Evolutionary conservation across 371 early-diverging fungal species (phyloP).

Genomic region (Dentiscutata heterogama): DNA sequence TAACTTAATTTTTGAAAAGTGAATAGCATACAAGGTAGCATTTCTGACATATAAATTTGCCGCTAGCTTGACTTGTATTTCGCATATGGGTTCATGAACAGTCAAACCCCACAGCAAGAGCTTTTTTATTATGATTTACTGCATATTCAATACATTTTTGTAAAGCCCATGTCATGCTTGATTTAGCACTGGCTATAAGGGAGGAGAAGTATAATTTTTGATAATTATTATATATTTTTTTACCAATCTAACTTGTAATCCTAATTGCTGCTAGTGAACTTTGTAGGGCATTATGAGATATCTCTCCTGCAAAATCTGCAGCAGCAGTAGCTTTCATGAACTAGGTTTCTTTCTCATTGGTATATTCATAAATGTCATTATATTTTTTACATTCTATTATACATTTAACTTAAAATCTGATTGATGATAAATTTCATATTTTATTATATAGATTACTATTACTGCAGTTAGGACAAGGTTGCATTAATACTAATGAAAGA

Average conservation of each 20-base stretch:
- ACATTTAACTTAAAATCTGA: background rate
- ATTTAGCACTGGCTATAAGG: too few species aligned
- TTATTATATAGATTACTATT: background rate
- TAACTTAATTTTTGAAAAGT: background rate
- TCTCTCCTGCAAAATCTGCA: background rate
- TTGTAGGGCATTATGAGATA: background rate
- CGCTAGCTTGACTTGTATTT: conserved; percentile 21
- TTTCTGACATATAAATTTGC: background rate
- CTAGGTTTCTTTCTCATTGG: background rate
- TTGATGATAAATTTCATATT: background rate
- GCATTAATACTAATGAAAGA: background rate
- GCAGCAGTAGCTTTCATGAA: background rate
- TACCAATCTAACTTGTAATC: background rate
- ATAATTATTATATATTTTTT: conserved; percentile 3
- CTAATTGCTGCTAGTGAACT: background rate
- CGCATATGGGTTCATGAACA: background rate
- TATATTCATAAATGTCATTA: background rate
- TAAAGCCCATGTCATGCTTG: background rate
- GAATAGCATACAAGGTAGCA: background rate
- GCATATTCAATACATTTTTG: background rate
- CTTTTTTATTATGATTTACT: background rate
- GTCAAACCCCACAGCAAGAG: background rate
- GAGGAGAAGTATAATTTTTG: background rate
- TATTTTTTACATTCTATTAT: background rate
- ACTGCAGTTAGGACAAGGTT: background rate